These are phyloP conservation scores for Lagerstroemia speciosa DNA, from an alignment of 345 rosid genomes.

Conservation along the genomic window DNA sequence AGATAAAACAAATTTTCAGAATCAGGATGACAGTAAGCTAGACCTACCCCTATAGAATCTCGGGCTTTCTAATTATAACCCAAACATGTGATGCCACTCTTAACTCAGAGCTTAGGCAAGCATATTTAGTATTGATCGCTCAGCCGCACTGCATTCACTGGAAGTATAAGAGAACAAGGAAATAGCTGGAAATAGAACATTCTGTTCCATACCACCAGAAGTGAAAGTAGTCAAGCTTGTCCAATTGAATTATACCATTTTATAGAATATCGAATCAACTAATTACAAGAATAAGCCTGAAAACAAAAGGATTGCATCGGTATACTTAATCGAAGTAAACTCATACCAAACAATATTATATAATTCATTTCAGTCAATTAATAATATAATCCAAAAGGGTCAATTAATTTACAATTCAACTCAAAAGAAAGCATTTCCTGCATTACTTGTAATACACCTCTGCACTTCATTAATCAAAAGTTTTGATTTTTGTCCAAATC, in stretches of 20 bases:
- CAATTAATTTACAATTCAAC: background rate
- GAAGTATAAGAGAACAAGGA: background rate
- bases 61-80: background rate
- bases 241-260: background rate
- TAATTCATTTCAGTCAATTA: background rate
- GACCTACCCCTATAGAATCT: background rate
- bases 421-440: no score
- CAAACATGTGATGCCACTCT: background rate
- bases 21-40: background rate
- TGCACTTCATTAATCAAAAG: background rate
- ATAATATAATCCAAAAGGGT: background rate
- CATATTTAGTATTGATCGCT: background rate
- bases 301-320: background rate
- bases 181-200: background rate
- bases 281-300: background rate
- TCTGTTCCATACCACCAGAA: background rate
- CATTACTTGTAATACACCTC: background rate
- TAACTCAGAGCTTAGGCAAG: background rate
- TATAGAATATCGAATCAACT: background rate
- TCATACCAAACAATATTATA: background rate
- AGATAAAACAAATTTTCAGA: background rate
- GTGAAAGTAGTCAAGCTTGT: background rate
- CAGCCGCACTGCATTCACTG: background rate
- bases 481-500: background rate
- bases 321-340: background rate